Conservation (phyloP, 164 flowering plant genomes). For the Protea cynaroides region DNA sequence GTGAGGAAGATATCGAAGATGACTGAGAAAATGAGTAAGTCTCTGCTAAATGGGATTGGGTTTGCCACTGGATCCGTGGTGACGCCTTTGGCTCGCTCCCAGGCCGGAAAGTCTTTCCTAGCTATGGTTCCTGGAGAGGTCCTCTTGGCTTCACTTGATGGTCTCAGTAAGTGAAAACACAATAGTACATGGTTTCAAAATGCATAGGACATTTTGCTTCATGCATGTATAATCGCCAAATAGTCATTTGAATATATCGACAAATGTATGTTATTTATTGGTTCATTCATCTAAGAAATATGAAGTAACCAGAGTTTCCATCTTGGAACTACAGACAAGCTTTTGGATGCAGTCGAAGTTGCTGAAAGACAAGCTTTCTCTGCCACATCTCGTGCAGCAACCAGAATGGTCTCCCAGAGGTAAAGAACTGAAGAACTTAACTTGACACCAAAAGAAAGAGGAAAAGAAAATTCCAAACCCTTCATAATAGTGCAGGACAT, state of each 20-base stretch:
- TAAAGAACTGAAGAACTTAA: conserved; percentile 15
- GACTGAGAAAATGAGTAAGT: conserved; percentile 76
- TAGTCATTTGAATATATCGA: background rate
- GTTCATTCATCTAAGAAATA: background rate
- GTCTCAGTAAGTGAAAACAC: conserved; percentile 64
- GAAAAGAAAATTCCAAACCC: no score
- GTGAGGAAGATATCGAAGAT: conserved; percentile 66
- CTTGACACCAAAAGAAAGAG: no score
- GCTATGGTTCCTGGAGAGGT: conserved; percentile 77
- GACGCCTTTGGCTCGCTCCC: conserved; percentile 52
- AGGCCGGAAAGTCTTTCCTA: conserved; percentile 61
- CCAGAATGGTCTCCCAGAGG: conserved; percentile 56
- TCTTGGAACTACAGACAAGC: conserved; percentile 28
- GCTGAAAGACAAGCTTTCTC: conserved; percentile 71
- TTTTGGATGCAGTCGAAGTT: conserved; percentile 77
- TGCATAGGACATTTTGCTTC: no score
- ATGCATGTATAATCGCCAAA: background rate
- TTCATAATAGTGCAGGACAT: no score
- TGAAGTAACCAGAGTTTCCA: background rate
- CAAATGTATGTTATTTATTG: no score
- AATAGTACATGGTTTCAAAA: background rate
- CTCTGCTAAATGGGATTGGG: conserved; percentile 56
- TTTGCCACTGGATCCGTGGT: conserved; percentile 53
- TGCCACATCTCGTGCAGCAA: conserved; percentile 62
- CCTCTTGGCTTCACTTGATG: conserved; percentile 84